Base-by-base conservation (phyloP, 2,329 filamentous ascomycete species). In the Alternaria sp. region DNA sequence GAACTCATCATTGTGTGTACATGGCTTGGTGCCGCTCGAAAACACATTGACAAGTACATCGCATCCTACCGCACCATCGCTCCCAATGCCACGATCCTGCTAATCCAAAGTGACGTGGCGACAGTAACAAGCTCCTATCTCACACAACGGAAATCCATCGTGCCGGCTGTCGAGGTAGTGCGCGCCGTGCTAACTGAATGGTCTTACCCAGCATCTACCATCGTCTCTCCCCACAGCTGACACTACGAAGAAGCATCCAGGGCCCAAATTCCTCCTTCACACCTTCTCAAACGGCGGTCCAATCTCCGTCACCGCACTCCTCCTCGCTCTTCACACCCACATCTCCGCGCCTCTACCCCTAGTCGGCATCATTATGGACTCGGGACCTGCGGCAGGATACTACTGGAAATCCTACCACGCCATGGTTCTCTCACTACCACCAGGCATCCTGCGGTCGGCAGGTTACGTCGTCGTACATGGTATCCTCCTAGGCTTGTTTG, bases 21-120 rank as follows among this genome's bases (percentile, higher is more conserved):
- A 17, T 70, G 65, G 68, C 51, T 68, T 24, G 68, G 62, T 3
- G 68, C 65, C 0, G 53, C n/a, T 2, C 26, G 39, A 14, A 65
- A 65, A 13, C 57, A 70, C 29, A 68, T 71, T 5, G 52, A 56
- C 4, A 71, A 71, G 51, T 70, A 70, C 52, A 49, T 54, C 5
- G 24, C 17, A 0, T 14, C 37, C 13, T 63, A 70, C 59, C 53
- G 9, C 2, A 39, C 23, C 3, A 34, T 66, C 17, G 54, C 51
- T 13, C 67, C 67, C 1, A 10, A 14, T 13, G 37, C 67, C 6
- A 50, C 41, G 2, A 66, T 70, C 44, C 46, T 70, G 24, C 63
- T 70, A 9, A 49, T 63, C 9, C 34, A 66, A 36, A 58, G 54
- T 14, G 31, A 44, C 11, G 55, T 69, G 23, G 48, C 39, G 13